Conservation (phyloP, 495 filamentous ascomycete genomes). For the Bacidia gigantensis region DNA sequence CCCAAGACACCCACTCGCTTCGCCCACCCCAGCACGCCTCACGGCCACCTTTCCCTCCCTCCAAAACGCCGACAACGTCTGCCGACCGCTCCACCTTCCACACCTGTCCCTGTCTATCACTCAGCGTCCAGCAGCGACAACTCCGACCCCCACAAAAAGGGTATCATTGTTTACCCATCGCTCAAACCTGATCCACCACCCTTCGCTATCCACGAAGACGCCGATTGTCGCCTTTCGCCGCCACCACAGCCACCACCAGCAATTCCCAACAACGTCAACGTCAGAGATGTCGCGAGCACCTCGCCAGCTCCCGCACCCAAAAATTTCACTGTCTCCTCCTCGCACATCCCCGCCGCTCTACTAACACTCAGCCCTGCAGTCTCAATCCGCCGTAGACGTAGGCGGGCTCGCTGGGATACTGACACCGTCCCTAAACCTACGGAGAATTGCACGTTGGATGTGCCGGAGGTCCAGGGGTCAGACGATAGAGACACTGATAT, state of each 20-base stretch:
- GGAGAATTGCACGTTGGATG: no score
- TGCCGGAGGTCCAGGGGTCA: no score
- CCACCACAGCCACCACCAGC: not conserved
- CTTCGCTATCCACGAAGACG: slow-evolving; percentile 10
- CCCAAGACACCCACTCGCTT: not conserved
- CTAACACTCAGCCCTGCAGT: not conserved
- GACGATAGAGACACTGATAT: no score
- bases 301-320: not conserved
- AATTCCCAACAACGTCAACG: not conserved
- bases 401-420: not conserved
- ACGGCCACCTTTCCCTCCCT: slow-evolving; percentile 5
- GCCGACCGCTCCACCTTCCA: not conserved
- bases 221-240: not conserved
- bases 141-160: not conserved
- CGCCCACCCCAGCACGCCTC: slow-evolving; percentile 2
- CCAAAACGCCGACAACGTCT: slow-evolving; percentile 4
- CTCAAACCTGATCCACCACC: not conserved
- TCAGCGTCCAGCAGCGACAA: not conserved
- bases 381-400: not conserved
- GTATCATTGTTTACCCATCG: not conserved
- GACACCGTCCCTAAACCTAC: not conserved
- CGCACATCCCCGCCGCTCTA: not conserved
- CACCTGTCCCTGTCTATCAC: not conserved
- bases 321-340: not conserved
- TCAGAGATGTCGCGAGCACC: no score